Evolutionary conservation across 176 grass and related monocot genomes (phyloP).

Genomic region (Alopecurus myosuroides): DNA sequence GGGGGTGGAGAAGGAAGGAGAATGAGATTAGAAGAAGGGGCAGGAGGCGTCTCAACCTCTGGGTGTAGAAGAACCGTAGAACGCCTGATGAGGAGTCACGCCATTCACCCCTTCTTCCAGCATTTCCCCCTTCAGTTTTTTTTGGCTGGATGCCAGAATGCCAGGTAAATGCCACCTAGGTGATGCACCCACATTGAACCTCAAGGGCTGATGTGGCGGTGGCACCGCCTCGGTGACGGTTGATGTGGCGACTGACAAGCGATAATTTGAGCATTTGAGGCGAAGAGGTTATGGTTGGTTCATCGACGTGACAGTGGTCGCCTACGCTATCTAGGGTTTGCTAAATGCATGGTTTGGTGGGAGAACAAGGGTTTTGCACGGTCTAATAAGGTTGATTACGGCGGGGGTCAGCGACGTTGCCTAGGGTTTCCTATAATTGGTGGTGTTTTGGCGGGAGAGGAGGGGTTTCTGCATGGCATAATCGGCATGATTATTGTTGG

Average conservation of each 20-base stretch:
- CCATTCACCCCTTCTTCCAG: not conserved
- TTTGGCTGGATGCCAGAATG: not conserved
- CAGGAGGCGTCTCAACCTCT: not conserved
- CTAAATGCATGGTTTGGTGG: not conserved
- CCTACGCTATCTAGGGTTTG: not conserved
- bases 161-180: not conserved
- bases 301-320: not conserved
- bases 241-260: not conserved
- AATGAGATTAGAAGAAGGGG: not conserved
- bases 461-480: not conserved
- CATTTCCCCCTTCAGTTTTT: not conserved
- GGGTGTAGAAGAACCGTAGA: conserved; percentile 5
- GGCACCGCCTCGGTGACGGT: not conserved
- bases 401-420: not conserved
- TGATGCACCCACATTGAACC: not conserved
- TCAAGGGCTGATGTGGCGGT: not conserved
- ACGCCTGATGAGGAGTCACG: not conserved
- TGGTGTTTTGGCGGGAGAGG: not conserved
- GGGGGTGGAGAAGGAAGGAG: not conserved
- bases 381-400: not conserved
- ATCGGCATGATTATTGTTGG: not conserved
- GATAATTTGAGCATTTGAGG: not conserved
- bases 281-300: not conserved
- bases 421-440: not conserved
- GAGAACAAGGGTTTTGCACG: not conserved